Percentiles rank a stretch among this genome's conserved stretches.
Evolutionary conservation across 2,329 filamentous ascomycete species (phyloP).

Genomic region (Ophiostoma sp.): DNA sequence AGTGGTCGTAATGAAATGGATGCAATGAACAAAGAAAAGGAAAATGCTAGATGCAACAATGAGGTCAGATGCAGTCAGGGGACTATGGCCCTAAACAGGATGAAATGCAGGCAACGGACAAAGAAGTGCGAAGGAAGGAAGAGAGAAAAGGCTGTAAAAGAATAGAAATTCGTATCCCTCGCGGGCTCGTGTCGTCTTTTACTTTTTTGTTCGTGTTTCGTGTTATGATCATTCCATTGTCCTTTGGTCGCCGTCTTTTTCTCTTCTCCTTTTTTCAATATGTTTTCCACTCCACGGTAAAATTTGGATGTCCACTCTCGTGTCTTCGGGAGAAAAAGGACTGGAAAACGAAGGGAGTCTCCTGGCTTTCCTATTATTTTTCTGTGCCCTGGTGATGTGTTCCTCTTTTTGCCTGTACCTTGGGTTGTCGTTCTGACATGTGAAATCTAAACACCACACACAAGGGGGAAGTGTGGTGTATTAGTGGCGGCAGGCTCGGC

Average conservation of each 20-base stretch:
- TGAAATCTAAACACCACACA: background rate
- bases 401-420: background rate
- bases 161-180: background rate
- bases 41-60: background rate
- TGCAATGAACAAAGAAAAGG: background rate
- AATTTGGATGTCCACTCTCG: background rate
- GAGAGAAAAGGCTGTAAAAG: background rate
- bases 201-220: background rate
- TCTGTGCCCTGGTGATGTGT: constrained; percentile 11
- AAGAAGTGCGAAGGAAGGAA: background rate
- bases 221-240: background rate
- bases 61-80: background rate
- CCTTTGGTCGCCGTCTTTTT: background rate
- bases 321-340: background rate
- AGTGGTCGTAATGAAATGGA: background rate
- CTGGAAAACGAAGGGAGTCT: background rate
- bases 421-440: background rate
- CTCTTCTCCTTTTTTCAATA: background rate
- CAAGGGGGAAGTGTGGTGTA: background rate
- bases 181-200: background rate
- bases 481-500: background rate
- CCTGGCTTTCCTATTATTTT: background rate
- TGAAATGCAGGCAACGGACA: background rate
- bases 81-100: background rate
- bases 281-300: background rate